Evolutionary conservation across 768 basidiomycete genomes (phyloP), one percentile per base, ranked within the genome.

Genomic region (Xanthoconium purpureum): DNA sequence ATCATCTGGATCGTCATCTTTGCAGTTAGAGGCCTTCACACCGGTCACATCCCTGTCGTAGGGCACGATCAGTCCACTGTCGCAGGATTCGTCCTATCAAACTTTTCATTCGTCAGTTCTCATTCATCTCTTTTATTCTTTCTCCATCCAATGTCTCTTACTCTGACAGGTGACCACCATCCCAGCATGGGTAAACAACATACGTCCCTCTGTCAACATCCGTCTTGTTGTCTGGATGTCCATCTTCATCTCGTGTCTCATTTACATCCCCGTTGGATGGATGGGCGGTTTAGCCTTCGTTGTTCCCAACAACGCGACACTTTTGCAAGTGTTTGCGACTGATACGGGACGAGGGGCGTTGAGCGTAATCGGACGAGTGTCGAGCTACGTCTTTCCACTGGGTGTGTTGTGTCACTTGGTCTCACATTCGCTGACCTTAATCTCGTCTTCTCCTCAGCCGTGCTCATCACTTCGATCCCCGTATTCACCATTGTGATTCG

Each of bases 131-230:
- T 13, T 14, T 4, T 17, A 24, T 24, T 24, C 35, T 20, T 35
- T 7, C 37, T 33, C 30, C 15, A 1, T 18, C 38, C 29, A 20
- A 56, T 28, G 7, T 9, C 5, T 6, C 12, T 47, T 28, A 17
- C 40, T 36, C 24, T 8, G 3, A 42, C 14, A 66, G 65, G 63
- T 66, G 17, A 65, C 52, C 18, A 66, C 66, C 37, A 49, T 67
- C 37, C 66, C 65, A 3, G 60, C 65, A 17, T 66, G 65, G 65
- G 66, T 66, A 10, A 66, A 66, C 3, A 66, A 66, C 29, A 62
- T 51, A 13, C 66, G 65, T 36, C 52, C 65, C 1, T 58, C 60
- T 3, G 63, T 66, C 56, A 57, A 66, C 35, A 58, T 67, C 37
- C 63, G 60, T 40, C 56, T 44, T 28, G 59, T 63, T 1, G 63